These are phyloP conservation scores for Usnea hakonensis DNA, from an alignment of 495 filamentous ascomycete species.

Conservation along the genomic window DNA sequence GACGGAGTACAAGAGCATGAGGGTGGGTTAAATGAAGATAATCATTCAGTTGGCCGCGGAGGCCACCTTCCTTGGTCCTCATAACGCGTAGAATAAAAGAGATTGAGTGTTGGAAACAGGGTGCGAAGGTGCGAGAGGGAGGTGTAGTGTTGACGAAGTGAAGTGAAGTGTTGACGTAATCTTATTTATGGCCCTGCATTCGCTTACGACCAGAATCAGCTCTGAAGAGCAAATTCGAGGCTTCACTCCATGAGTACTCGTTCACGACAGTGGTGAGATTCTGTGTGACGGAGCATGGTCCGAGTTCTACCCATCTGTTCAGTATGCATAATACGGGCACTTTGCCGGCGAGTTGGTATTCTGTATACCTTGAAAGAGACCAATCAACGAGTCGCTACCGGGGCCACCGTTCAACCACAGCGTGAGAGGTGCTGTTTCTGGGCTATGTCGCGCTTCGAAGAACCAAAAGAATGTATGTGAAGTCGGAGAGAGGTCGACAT, in stretches of 20 bases:
- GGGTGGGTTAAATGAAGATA: too few relatives aligned
- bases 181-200: too few relatives aligned
- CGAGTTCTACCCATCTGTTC: constrained; percentile 40
- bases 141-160: too few relatives aligned
- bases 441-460: constrained; percentile 53
- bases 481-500: constrained; percentile 53
- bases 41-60: too few relatives aligned
- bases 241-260: constrained; percentile 63
- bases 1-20: too few relatives aligned
- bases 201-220: too few relatives aligned
- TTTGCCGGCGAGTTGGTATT: constrained; percentile 15
- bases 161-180: too few relatives aligned
- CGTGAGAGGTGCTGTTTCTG: constrained; percentile 48
- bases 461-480: constrained; percentile 64
- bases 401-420: constrained; percentile 61
- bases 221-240: constrained; percentile 67
- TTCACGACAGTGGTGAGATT: constrained; percentile 46
- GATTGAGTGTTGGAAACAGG: too few relatives aligned
- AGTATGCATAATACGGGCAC: constrained; percentile 28
- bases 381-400: constrained; percentile 57
- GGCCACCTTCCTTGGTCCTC: too few relatives aligned
- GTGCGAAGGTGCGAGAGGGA: too few relatives aligned
- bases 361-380: constrained; percentile 56
- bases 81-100: too few relatives aligned
- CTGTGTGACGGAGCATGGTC: constrained; percentile 50